Evolutionary conservation across 2,329 filamentous ascomycete species (phyloP).

Genomic region (Hypocrella siamensis): DNA sequence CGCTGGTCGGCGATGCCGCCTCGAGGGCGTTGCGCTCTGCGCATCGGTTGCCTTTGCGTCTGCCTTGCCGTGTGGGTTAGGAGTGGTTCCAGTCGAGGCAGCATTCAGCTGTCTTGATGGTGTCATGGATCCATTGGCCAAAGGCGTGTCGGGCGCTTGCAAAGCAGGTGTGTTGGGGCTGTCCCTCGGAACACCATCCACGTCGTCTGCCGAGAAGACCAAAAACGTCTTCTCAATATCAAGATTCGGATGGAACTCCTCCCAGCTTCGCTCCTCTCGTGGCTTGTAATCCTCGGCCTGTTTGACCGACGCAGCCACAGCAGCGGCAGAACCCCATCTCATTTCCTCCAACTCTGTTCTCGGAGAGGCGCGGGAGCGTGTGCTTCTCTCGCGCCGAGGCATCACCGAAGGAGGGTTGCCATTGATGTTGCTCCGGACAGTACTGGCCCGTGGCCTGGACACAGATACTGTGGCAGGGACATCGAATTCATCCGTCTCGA

Average conservation of each 20-base stretch:
- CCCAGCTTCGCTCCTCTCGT: conserved; percentile 89
- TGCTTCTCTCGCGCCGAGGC: conserved; percentile 40
- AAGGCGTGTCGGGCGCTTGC: conserved; percentile 12
- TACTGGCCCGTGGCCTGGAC: conserved; percentile 24
- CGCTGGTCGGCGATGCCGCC: conserved; percentile 26
- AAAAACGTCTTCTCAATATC: conserved; percentile 73
- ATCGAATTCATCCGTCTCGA: conserved; percentile 55
- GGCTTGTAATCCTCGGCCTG: conserved; percentile 96
- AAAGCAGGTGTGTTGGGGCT: conserved; percentile 20
- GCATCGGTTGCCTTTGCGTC: conserved; percentile 17
- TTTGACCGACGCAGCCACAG: conserved; percentile 72
- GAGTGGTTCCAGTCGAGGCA: conserved; percentile 25
- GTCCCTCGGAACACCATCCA: conserved; percentile 51
- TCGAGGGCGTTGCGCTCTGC: conserved; percentile 15
- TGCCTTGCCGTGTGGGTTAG: conserved; percentile 18
- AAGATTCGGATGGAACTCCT: conserved; percentile 91
- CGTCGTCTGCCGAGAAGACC: conserved; percentile 66
- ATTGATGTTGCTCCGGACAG: conserved; percentile 28
- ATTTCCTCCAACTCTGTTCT: conserved; percentile 42
- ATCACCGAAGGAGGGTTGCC: conserved; percentile 24
- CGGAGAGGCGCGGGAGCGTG: conserved; percentile 35
- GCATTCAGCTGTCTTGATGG: conserved; percentile 30
- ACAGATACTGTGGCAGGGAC: conserved; percentile 25
- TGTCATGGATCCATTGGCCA: conserved; percentile 24
- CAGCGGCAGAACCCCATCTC: conserved; percentile 75